Conservation (phyloP, 495 filamentous ascomycete species). For the Hypoxylon subgilvum region DNA sequence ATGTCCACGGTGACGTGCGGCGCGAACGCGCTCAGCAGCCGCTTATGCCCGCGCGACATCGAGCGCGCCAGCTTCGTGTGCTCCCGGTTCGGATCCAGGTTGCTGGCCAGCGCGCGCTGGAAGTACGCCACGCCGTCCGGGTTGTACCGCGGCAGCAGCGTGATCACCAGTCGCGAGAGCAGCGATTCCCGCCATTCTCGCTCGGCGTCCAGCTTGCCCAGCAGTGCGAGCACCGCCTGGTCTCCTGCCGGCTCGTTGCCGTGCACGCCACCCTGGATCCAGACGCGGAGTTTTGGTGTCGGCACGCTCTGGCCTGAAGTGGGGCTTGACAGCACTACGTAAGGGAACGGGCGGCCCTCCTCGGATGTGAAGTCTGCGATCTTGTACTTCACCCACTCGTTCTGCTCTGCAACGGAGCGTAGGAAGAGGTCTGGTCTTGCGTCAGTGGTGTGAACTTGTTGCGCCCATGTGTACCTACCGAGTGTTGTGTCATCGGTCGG, state of each 20-base stretch:
- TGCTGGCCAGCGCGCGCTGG: conserved; percentile 43
- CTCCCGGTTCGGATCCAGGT: conserved; percentile 46
- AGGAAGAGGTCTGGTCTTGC: conserved; percentile 23
- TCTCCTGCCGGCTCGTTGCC: conserved; percentile 43
- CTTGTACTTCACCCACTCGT: conserved; percentile 33
- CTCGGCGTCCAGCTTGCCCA: conserved; percentile 38
- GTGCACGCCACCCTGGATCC: conserved; percentile 41
- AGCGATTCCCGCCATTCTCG: conserved; percentile 21
- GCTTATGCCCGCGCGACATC: conserved; percentile 42
- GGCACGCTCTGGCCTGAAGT: background rate
- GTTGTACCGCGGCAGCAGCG: conserved; percentile 40
- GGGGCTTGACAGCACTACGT: conserved; percentile 27
- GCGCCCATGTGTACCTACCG: conserved; percentile 14
- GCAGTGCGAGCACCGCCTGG: conserved; percentile 35
- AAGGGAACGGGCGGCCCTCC: conserved; percentile 38
- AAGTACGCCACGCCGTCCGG: conserved; percentile 42
- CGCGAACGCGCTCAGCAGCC: conserved; percentile 38
- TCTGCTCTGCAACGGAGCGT: conserved; percentile 25
- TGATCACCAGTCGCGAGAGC: conserved; percentile 29
- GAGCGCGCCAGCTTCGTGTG: conserved; percentile 41
- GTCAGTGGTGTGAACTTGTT: background rate
- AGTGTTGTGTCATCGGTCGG: conserved; percentile 36
- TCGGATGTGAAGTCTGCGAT: conserved; percentile 38
- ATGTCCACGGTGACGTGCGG: conserved; percentile 44
- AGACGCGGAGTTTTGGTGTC: conserved; percentile 36